phyloP scores from a whole-genome alignment of 306 rosid genomes.

The Inga oerstediana region DNA sequence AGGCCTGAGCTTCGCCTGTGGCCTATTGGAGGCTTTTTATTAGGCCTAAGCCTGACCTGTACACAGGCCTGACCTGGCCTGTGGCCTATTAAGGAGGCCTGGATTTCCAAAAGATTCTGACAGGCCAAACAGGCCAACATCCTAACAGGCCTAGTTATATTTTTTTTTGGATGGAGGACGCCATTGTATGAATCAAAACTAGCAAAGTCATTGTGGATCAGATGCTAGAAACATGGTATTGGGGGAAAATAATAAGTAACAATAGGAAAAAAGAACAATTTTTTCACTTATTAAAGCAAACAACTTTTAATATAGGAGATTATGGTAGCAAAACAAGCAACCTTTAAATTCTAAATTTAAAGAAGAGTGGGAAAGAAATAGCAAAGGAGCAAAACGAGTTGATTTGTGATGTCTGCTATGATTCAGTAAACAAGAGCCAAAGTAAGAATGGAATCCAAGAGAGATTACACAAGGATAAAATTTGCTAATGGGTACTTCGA shows the following conservation, averaged over 20 bases:
- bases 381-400: background rate
- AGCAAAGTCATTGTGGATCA: too few species aligned
- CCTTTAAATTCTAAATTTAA: background rate
- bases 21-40: too few species aligned
- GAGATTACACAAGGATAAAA: background rate
- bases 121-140: too few species aligned
- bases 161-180: too few species aligned
- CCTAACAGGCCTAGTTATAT: too few species aligned
- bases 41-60: too few species aligned
- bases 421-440: background rate
- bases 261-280: slow-evolving; percentile 4
- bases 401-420: slow-evolving; percentile 1
- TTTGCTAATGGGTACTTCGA: background rate
- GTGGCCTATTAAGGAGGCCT: too few species aligned
- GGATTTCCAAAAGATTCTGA: too few species aligned
- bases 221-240: background rate
- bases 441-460: background rate
- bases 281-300: background rate
- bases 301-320: background rate
- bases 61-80: too few species aligned
- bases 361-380: background rate
- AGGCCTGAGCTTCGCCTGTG: too few species aligned
- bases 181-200: too few species aligned
- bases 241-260: slow-evolving; percentile 12
- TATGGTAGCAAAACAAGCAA: slow-evolving; percentile 6